phyloP scores from a whole-genome alignment of 176 grass and related monocot species.

The Alopecurus myosuroides region DNA sequence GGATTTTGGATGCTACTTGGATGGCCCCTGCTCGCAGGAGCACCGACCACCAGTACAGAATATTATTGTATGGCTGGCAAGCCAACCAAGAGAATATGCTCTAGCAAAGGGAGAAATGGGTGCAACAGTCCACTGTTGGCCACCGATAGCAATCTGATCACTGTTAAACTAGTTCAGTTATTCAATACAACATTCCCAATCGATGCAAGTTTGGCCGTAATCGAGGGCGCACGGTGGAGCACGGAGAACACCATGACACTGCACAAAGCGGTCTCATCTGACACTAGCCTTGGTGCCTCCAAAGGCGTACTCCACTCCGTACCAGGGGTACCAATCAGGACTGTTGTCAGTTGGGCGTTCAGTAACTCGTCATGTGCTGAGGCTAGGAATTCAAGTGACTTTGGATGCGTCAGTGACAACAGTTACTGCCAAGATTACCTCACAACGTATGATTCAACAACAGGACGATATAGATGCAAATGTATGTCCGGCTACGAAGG shows the following conservation, averaged over 20 bases:
- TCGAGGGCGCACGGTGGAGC: neutral
- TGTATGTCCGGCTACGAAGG: slow-evolving; percentile 36
- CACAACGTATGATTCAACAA: neutral
- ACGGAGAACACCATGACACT: neutral
- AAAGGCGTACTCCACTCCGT: neutral
- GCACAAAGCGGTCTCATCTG: neutral
- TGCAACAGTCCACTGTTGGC: neutral
- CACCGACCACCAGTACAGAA: neutral
- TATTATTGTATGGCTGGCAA: neutral
- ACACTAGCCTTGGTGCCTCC: neutral
- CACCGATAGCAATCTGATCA: neutral
- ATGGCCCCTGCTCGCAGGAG: neutral
- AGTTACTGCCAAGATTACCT: neutral
- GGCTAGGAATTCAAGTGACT: neutral
- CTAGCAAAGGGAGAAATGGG: neutral
- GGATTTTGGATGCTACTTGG: neutral
- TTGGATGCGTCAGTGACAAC: slow-evolving; percentile 2
- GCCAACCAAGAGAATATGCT: neutral
- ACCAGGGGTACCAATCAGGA: neutral
- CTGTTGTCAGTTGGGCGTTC: slow-evolving; percentile 25
- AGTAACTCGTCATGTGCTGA: neutral
- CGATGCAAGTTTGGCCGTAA: neutral
- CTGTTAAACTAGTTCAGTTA: neutral
- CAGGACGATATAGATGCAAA: slow-evolving; percentile 17
- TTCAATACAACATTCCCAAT: neutral